A percentile compares a stretch with the other conserved stretches of the same genome.
These are phyloP conservation scores for Thielaviopsis euricoi DNA, from an alignment of 2,329 filamentous ascomycete genomes.

Conservation along the genomic window DNA sequence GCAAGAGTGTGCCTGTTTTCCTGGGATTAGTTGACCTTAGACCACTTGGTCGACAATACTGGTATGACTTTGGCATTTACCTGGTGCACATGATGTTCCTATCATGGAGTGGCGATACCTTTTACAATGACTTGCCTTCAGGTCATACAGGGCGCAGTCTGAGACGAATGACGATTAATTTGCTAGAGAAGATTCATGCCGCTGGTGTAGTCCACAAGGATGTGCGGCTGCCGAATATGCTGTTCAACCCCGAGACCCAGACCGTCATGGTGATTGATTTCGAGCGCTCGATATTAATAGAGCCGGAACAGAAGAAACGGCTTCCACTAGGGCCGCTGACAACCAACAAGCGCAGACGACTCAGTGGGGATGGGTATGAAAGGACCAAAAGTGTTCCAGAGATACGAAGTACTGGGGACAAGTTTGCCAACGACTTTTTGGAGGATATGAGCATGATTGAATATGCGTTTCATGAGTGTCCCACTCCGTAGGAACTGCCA, in stretches of 20 bases:
- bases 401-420: no score
- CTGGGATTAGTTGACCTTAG: conserved; percentile 23
- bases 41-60: conserved; percentile 18
- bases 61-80: conserved; percentile 19
- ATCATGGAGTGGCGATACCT: conserved; percentile 18
- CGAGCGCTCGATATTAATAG: conserved; percentile 13
- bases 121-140: not conserved
- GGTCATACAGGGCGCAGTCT: not conserved
- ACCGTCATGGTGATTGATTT: conserved; percentile 20
- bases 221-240: conserved; percentile 15
- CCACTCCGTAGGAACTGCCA: no score
- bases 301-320: no score
- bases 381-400: no score
- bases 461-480: no score
- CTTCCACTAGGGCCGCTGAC: no score
- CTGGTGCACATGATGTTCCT: conserved; percentile 21
- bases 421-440: no score
- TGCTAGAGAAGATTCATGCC: not conserved
- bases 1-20: conserved; percentile 22
- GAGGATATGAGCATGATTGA: no score
- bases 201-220: conserved; percentile 17
- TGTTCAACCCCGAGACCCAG: conserved; percentile 15
- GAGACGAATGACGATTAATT: conserved; percentile 14
- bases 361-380: no score
- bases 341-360: no score